Conservation (phyloP, 1,139 yeast species). For the Trichomonascaceae sp. region DNA sequence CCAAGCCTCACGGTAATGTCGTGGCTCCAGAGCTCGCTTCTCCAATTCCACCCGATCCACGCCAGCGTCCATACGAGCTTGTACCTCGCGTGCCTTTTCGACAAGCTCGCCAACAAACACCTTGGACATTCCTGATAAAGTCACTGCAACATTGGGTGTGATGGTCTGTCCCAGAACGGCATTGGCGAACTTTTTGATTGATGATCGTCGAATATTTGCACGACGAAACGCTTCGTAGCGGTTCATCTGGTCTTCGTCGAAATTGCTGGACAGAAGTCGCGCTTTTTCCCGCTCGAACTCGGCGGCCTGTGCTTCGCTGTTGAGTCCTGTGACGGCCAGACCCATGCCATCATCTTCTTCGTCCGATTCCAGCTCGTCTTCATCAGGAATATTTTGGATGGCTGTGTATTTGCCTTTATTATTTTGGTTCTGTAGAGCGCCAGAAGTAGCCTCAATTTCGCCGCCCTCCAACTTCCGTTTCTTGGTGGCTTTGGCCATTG, state of each 20-base stretch:
- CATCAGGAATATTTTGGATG: no score
- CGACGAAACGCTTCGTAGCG: slow-evolving; percentile 81
- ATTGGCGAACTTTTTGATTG: slow-evolving; percentile 71
- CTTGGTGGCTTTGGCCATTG: no score
- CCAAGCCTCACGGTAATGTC: slow-evolving; percentile 85
- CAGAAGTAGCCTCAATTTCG: no score
- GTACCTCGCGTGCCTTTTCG: slow-evolving; percentile 61
- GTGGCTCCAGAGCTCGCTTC: slow-evolving; percentile 43
- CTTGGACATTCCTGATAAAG: slow-evolving; percentile 77
- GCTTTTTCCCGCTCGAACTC: slow-evolving; percentile 36
- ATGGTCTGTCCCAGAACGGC: slow-evolving; percentile 70
- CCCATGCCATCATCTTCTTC: no score
- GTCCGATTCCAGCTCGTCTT: no score
- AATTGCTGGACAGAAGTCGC: slow-evolving; percentile 54
- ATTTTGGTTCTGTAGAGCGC: no score
- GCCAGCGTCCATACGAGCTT: slow-evolving; percentile 20
- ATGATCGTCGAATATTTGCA: slow-evolving; percentile 65
- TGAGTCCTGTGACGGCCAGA: no score
- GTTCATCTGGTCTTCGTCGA: slow-evolving; percentile 75
- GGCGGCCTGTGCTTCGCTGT: no score
- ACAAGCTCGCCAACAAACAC: slow-evolving; percentile 81
- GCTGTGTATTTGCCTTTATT: no score
- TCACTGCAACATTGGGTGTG: slow-evolving; percentile 71
- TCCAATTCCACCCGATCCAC: slow-evolving; percentile 26
- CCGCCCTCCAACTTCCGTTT: no score